Conservation (phyloP, 2,329 filamentous ascomycete species). For the Aspergillus melleus region DNA sequence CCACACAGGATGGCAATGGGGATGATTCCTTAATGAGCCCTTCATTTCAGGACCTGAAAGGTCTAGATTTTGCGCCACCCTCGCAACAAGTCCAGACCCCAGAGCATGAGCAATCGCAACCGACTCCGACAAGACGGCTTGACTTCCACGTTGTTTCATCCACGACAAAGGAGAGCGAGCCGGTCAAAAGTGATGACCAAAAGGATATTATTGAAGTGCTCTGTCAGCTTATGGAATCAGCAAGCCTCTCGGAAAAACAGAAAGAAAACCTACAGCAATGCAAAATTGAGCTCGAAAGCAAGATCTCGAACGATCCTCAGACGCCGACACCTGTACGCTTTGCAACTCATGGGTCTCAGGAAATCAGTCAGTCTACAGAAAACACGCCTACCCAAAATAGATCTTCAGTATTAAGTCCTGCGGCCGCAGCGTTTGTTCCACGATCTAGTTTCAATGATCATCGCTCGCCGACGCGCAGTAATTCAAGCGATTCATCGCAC, state of each 20-base stretch:
- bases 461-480: neutral
- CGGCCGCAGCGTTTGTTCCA: neutral
- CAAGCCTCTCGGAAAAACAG: neutral
- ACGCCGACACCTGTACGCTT: neutral
- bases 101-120: neutral
- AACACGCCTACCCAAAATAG: neutral
- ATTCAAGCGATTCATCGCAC: neutral
- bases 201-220: neutral
- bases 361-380: neutral
- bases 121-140: conserved; percentile 1
- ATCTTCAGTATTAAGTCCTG: neutral
- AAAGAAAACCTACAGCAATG: neutral
- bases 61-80: conserved; percentile 19
- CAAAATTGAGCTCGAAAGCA: neutral
- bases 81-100: neutral
- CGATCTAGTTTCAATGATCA: neutral
- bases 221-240: neutral
- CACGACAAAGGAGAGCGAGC: neutral
- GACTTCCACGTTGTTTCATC: neutral
- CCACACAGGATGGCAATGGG: neutral
- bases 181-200: neutral
- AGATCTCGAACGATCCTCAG: neutral
- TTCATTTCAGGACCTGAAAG: conserved; percentile 21
- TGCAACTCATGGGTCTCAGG: neutral
- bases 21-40: conserved; percentile 12